These are phyloP conservation scores for Eimeria praecox DNA, from an alignment of 169 alveolate genomes.

Conservation along the genomic window DNA sequence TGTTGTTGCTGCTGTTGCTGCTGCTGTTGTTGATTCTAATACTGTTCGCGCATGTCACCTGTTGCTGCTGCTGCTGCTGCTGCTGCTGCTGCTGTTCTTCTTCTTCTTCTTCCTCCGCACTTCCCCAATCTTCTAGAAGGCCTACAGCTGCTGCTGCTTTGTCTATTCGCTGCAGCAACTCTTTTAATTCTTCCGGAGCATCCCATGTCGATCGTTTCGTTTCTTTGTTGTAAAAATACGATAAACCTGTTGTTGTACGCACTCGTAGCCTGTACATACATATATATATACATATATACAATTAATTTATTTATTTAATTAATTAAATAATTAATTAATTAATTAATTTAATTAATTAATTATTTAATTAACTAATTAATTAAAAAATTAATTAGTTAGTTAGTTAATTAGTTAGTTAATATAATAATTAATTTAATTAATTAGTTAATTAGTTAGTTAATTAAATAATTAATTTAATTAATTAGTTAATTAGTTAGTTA, in stretches of 20 bases:
- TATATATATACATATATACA: background rate
- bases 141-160: slow-evolving; percentile 10
- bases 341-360: too few relatives aligned
- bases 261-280: slow-evolving; percentile 77
- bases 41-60: too few relatives aligned
- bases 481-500: too few relatives aligned
- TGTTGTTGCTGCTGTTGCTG: too few relatives aligned
- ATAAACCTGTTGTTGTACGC: slow-evolving; percentile 44
- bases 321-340: too few relatives aligned
- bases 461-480: too few relatives aligned
- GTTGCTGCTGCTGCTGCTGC: slow-evolving; percentile 25
- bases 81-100: background rate
- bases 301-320: too few relatives aligned
- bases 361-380: too few relatives aligned
- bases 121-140: slow-evolving; percentile 27
- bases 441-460: too few relatives aligned
- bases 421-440: too few relatives aligned
- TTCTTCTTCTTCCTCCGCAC: background rate
- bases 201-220: slow-evolving; percentile 68
- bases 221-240: slow-evolving; percentile 60
- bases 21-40: background rate
- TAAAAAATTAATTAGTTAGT: too few relatives aligned
- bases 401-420: too few relatives aligned
- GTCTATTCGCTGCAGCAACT: slow-evolving; percentile 22
- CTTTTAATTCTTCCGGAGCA: slow-evolving; percentile 59